These are phyloP conservation scores for Arthonia radiata DNA, from an alignment of 495 filamentous ascomycete genomes.

Conservation along the genomic window DNA sequence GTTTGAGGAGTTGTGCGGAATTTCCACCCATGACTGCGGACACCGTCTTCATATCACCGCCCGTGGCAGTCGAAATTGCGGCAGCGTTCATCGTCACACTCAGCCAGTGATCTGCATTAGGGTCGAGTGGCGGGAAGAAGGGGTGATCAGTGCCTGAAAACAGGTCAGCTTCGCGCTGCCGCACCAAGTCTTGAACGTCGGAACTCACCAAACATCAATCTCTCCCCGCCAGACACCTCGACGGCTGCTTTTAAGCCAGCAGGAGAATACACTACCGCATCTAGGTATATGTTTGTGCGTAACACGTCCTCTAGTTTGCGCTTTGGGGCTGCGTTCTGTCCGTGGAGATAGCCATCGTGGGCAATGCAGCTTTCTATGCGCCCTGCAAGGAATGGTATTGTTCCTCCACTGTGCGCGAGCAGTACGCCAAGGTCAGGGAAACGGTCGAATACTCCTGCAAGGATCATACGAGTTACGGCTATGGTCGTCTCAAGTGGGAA, in stretches of 20 bases:
- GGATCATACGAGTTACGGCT: constrained; percentile 63
- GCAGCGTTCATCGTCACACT: constrained; percentile 60
- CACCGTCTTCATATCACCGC: constrained; percentile 17
- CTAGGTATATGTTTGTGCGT: constrained; percentile 67
- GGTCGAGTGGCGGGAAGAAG: constrained; percentile 66
- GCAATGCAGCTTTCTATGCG: constrained; percentile 67
- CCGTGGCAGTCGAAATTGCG: constrained; percentile 39
- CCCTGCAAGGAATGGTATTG: constrained; percentile 71
- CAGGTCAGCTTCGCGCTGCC: not conserved
- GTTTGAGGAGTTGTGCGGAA: constrained; percentile 11
- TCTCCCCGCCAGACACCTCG: constrained; percentile 32
- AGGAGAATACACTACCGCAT: constrained; percentile 63
- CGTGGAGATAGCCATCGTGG: constrained; percentile 50
- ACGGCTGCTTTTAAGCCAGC: constrained; percentile 55
- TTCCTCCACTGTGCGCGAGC: constrained; percentile 72
- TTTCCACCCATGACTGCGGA: constrained; percentile 14
- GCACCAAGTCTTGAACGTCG: not conserved
- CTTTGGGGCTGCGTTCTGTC: constrained; percentile 19
- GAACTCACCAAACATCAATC: constrained; percentile 45
- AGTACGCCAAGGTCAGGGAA: constrained; percentile 47
- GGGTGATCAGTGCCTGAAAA: constrained; percentile 78
- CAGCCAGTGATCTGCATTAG: constrained; percentile 41
- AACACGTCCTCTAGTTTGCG: constrained; percentile 59
- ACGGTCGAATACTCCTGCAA: constrained; percentile 63
- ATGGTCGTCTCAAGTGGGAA: constrained; percentile 92